phyloP scores from a whole-genome alignment of 2,329 filamentous ascomycete genomes.

The Fusarium chuoi region DNA sequence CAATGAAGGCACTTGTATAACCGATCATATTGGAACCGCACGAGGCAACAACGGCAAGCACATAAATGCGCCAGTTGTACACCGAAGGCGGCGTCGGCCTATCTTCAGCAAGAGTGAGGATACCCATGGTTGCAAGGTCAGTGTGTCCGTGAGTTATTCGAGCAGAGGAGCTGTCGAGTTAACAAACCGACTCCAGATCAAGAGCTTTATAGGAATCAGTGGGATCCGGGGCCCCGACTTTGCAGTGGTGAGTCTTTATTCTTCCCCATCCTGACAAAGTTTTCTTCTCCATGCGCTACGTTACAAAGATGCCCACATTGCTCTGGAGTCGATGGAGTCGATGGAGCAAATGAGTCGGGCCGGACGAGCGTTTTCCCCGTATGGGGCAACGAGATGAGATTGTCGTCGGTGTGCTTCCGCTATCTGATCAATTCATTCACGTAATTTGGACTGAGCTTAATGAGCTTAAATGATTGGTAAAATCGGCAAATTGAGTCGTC shows the following conservation, averaged over 20 bases:
- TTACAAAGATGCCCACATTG: slow-evolving; percentile 15
- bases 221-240: slow-evolving; percentile 24
- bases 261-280: slow-evolving; percentile 17
- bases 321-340: slow-evolving; percentile 10
- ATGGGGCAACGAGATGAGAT: slow-evolving; percentile 5
- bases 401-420: background rate
- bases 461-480: slow-evolving; percentile 1
- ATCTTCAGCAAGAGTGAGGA: slow-evolving; percentile 50
- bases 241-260: background rate
- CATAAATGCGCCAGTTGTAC: slow-evolving; percentile 51
- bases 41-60: slow-evolving; percentile 49
- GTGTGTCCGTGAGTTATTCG: background rate
- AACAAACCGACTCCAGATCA: background rate
- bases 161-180: background rate
- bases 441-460: background rate
- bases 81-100: slow-evolving; percentile 51
- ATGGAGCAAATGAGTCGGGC: slow-evolving; percentile 24
- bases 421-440: background rate
- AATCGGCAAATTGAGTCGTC: background rate
- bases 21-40: slow-evolving; percentile 55
- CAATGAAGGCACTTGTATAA: slow-evolving; percentile 70
- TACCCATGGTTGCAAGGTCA: slow-evolving; percentile 31
- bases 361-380: slow-evolving; percentile 28
- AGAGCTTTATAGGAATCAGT: slow-evolving; percentile 13
- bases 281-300: slow-evolving; percentile 24